Conservation (phyloP, 75 land plant genomes). For the Ceratopteris richardii region DNA sequence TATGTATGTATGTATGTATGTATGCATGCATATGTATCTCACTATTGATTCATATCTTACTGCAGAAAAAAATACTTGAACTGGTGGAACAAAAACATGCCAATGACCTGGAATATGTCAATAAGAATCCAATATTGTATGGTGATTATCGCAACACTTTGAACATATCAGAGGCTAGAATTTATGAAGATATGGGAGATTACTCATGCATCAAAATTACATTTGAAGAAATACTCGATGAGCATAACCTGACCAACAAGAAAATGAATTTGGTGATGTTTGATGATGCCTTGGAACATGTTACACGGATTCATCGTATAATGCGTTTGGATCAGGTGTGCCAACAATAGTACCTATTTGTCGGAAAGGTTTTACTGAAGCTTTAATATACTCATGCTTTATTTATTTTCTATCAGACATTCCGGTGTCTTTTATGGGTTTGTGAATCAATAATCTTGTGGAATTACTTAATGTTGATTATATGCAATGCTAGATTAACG, state of each 20-base stretch:
- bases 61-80: constrained; percentile 11
- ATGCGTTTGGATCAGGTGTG: constrained; percentile 30
- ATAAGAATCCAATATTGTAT: constrained; percentile 23
- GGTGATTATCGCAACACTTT: constrained; percentile 23
- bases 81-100: constrained; percentile 13
- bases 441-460: too few relatives aligned
- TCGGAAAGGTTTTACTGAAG: too few relatives aligned
- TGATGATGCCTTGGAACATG: constrained; percentile 27
- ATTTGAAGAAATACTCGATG: constrained; percentile 28
- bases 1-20: too few relatives aligned
- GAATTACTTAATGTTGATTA: too few relatives aligned
- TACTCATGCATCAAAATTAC: constrained; percentile 11
- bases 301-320: constrained; percentile 24
- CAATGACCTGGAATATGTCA: constrained; percentile 10
- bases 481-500: too few relatives aligned
- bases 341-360: too few relatives aligned
- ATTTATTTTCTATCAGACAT: too few relatives aligned
- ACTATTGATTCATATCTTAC: neutral
- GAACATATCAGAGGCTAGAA: constrained; percentile 15
- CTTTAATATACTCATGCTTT: too few relatives aligned
- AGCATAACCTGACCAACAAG: constrained; percentile 22
- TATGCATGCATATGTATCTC: too few relatives aligned
- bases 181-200: constrained; percentile 22
- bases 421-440: too few relatives aligned
- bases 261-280: constrained; percentile 34